phyloP scores from a whole-genome alignment of 2,329 filamentous ascomycete species.

The Colletotrichum aenigma region DNA sequence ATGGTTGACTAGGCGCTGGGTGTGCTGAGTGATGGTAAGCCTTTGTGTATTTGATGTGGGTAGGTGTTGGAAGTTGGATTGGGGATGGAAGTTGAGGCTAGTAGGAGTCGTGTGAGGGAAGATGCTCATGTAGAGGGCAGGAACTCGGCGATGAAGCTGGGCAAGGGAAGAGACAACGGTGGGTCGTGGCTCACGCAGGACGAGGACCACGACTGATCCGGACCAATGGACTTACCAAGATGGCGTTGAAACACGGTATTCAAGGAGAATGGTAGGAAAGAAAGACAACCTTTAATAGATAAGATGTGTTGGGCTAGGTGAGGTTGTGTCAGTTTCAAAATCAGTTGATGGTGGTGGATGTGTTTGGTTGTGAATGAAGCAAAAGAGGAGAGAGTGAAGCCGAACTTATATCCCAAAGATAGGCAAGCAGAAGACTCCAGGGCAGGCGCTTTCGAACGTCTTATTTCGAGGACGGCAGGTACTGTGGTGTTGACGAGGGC shows the following conservation, averaged over 20 bases:
- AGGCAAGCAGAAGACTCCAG: not conserved
- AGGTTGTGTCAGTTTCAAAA: not conserved
- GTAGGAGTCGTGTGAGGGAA: not conserved
- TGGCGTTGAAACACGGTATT: not conserved
- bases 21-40: not conserved
- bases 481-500: not conserved
- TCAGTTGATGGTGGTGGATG: not conserved
- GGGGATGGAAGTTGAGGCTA: not conserved
- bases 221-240: not conserved
- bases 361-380: not conserved
- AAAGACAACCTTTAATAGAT: not conserved
- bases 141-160: not conserved
- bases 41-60: not conserved
- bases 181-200: not conserved
- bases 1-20: not conserved
- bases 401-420: not conserved
- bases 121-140: not conserved
- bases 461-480: not conserved
- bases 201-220: not conserved
- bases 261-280: not conserved
- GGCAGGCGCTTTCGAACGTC: not conserved
- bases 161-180: not conserved
- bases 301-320: not conserved
- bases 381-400: not conserved
- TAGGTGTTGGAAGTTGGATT: not conserved